Conservation (phyloP, 129 eudicot genomes). For the Gnaphalium uliginosum region DNA sequence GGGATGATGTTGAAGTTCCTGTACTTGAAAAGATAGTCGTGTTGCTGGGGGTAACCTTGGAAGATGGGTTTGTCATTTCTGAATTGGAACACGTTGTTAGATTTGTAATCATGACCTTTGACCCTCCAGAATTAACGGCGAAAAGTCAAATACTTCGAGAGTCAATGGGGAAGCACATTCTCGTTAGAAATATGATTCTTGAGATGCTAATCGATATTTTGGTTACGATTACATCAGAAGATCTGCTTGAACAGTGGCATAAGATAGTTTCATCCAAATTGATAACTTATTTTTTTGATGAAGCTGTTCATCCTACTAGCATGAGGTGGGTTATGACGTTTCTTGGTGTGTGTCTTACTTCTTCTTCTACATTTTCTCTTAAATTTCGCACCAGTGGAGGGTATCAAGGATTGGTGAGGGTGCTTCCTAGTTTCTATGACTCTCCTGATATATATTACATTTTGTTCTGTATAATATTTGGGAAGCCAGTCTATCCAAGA, state of each 20-base stretch:
- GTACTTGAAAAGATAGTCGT: conserved; percentile 85
- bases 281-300: conserved; percentile 86
- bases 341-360: conserved; percentile 90
- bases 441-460: conserved; percentile 98
- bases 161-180: conserved; percentile 90
- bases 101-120: conserved; percentile 88
- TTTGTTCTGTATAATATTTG: conserved; percentile 82
- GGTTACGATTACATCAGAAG: conserved; percentile 77
- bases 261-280: conserved; percentile 82
- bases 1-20: conserved; percentile 97
- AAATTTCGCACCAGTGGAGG: conserved; percentile 94
- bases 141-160: conserved; percentile 64
- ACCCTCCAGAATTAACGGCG: conserved; percentile 74
- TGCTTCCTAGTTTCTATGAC: conserved; percentile 94
- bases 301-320: conserved; percentile 96
- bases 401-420: conserved; percentile 79
- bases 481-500: conserved; percentile 94
- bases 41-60: conserved; percentile 69
- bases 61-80: conserved; percentile 81
- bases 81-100: conserved; percentile 91
- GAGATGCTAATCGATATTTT: conserved; percentile 93
- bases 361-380: conserved; percentile 78
- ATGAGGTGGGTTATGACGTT: conserved; percentile 99
- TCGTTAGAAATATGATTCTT: conserved; percentile 92
- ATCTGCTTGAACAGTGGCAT: conserved; percentile 96